Conservation (phyloP, 371 early-diverging fungal species). For the Mortierella sp. region DNA sequence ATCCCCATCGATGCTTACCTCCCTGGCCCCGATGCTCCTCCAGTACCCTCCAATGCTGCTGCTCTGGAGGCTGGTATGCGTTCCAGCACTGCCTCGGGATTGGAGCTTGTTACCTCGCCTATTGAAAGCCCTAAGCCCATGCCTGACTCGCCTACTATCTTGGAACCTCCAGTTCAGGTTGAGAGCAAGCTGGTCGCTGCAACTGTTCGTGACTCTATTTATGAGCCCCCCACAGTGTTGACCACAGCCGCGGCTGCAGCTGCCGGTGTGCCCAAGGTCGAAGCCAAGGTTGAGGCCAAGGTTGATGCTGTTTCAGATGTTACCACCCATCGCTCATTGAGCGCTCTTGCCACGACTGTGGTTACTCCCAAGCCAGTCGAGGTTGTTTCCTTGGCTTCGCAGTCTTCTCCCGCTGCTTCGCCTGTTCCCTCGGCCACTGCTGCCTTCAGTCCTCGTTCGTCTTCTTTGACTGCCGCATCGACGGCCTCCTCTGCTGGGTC, state of each 20-base stretch:
- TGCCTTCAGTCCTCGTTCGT: conserved; percentile 23
- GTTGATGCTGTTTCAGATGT: not conserved
- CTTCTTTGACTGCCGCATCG: conserved; percentile 7
- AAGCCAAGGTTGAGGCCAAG: not conserved
- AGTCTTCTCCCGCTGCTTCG: conserved; percentile 25
- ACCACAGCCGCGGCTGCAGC: not conserved
- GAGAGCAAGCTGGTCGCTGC: conserved; percentile 1
- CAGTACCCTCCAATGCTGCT: conserved; percentile 29
- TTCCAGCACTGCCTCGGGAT: conserved; percentile 16
- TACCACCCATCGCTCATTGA: not conserved
- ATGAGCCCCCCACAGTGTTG: not conserved
- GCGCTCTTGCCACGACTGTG: too few species aligned
- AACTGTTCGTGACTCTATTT: conserved; percentile 7
- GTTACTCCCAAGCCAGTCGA: not conserved
- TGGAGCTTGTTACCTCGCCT: conserved; percentile 13
- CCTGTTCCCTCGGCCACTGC: conserved; percentile 36
- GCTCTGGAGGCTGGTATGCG: conserved; percentile 13
- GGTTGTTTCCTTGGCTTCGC: not conserved
- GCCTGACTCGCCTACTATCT: conserved; percentile 19
- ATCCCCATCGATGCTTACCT: conserved; percentile 40
- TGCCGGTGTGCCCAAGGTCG: not conserved
- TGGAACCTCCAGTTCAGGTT: conserved; percentile 5
- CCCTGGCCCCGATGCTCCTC: conserved; percentile 42
- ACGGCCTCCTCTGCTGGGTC: not conserved
- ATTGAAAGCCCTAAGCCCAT: conserved; percentile 3